These are phyloP conservation scores for Pseudogymnoascus sp. DNA, from an alignment of 2,329 filamentous ascomycete genomes.

Conservation along the genomic window DNA sequence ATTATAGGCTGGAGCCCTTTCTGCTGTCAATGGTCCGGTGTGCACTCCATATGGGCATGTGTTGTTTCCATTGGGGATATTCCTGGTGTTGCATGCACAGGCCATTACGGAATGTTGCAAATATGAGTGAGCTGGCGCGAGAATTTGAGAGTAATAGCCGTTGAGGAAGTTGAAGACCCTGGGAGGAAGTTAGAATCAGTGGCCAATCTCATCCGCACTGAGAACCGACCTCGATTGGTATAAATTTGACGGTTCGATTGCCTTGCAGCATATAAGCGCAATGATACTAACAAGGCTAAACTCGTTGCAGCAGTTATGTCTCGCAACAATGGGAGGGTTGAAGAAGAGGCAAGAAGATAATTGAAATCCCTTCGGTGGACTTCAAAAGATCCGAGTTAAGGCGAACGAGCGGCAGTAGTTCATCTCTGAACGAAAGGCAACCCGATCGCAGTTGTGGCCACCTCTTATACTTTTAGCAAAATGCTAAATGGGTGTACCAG, in stretches of 20 bases:
- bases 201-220: not conserved
- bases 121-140: not conserved
- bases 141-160: not conserved
- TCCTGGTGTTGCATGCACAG: not conserved
- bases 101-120: not conserved
- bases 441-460: not conserved
- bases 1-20: not conserved
- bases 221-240: not conserved
- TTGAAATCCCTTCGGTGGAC: not conserved
- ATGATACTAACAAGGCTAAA: not conserved
- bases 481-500: not conserved
- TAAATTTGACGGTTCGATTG: not conserved
- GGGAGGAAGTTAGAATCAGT: not conserved
- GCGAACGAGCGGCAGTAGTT: not conserved
- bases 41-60: conserved; percentile 1
- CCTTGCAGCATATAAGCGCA: not conserved
- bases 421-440: not conserved
- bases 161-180: not conserved
- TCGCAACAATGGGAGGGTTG: not conserved
- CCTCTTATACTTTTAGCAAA: not conserved
- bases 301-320: not conserved
- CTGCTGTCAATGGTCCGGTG: not conserved
- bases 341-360: not conserved
- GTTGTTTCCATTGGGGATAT: not conserved
- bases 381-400: not conserved